Base-by-base conservation (phyloP, 2,329 filamentous ascomycete genomes). In the Xylariaceae sp. region DNA sequence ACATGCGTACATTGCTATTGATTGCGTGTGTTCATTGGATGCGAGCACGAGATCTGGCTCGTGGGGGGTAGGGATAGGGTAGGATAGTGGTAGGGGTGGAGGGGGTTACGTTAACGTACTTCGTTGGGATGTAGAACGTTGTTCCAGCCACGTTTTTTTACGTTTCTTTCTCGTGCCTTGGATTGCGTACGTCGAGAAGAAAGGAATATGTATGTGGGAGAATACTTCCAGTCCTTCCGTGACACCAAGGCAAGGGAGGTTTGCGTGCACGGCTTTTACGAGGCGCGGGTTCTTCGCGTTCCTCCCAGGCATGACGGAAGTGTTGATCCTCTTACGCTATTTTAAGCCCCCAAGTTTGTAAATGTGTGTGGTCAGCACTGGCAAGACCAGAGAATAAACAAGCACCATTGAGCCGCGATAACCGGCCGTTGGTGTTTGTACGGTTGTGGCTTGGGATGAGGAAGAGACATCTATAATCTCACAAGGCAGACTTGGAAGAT, bases 301-400 rank as follows among this genome's bases (percentile, higher is more conserved):
- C 56, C 50, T 34, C 23, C 23, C 23, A 30, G 23, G 23, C 23
- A 30, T 30, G 23, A 30, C 5, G 23, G 23, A 56, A 37, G 51
- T 44, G 58, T 45, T 45, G 58, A 17, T 18, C 13, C 44, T 47
- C 51, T 49, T 44, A 49, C 49, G 18, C 50, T 58, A 60, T 39
- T 58, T 62, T 61, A 61, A 58, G 58, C 55, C 58, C 8, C 55
- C 23, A 30, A 30, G 23, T 30, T 30, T 30, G 23, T 30, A 5
- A 6, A 30, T 30, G 57, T 51, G 45, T 55, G 56, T 57, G 58
- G 61, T 58, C 53, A 63, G 61, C 17, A 18, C 17, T 18, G 17
- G 17, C 58, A 51, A 50, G 2, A 10, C 35, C 5, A 42, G 34
- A 54, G 45, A 10, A 48, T 15, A 15, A 9, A 45, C 42, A 17